phyloP scores from a whole-genome alignment of 805 yeast species.

The Myxozyma neglecta region DNA sequence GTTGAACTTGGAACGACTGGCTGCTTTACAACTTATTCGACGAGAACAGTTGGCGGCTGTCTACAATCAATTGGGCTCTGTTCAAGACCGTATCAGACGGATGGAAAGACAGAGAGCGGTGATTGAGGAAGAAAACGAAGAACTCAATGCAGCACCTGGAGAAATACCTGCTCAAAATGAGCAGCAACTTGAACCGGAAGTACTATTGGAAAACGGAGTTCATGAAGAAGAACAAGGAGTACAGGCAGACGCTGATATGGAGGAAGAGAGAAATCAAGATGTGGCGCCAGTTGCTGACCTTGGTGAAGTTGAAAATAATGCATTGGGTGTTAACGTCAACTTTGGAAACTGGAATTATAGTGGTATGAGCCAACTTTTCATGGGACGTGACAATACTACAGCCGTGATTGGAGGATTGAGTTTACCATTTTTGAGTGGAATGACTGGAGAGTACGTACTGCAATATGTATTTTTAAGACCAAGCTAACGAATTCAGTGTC shows the following conservation, averaged over 20 bases:
- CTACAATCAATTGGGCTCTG: background rate
- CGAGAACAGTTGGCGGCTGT: background rate
- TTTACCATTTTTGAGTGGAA: conserved; percentile 17
- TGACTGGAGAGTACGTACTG: conserved; percentile 19
- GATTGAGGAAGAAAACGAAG: background rate
- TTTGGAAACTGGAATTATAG: conserved; percentile 2
- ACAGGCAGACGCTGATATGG: background rate
- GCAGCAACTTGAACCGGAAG: background rate
- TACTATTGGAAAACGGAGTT: too few species aligned
- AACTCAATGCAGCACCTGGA: background rate
- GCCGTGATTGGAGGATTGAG: conserved; percentile 18
- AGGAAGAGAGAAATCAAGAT: background rate
- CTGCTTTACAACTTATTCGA: background rate
- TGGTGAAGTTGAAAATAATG: background rate
- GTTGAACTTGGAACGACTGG: background rate
- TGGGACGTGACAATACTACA: conserved; percentile 1
- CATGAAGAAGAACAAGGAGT: too few species aligned
- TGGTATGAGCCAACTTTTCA: background rate
- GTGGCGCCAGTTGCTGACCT: background rate
- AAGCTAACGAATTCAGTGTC: background rate
- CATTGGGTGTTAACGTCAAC: background rate
- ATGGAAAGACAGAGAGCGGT: background rate
- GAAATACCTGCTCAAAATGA: background rate
- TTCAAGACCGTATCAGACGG: background rate
- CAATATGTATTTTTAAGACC: background rate